Evolutionary conservation across 768 basidiomycete species (phyloP), one percentile per base, ranked within the genome.

Genomic region (Pulveroboletus frians): DNA sequence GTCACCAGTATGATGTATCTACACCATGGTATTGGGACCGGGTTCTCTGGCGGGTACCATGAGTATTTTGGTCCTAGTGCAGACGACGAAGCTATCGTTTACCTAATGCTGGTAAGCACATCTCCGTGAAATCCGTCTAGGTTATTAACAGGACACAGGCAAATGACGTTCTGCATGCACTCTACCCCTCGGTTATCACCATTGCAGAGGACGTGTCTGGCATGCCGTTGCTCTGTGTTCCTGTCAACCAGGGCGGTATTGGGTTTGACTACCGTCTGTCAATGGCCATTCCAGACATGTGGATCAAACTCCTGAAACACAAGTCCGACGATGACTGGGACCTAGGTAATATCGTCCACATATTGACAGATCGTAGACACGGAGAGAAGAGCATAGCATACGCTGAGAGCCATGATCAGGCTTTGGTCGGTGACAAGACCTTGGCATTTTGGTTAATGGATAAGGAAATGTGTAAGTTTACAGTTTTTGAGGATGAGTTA

Each of bases 391-490:
- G 88, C 56, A 81, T 99, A 43, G 90, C 92, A 0, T 88, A 88
- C 53, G 93, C 92, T 44, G 96, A 99, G 71, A 92, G 89, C 58
- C 96, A 98, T 56, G 95, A 98, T 69, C 96, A 99, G 66, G 95
- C 96, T 13, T 78, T 99, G 26, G 96, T 99, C 0, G 96, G 96
- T 11, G 96, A 99, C 73, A 99, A 99, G 75, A 98, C 95, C 3
- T 62, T 99, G 39, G 96, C 96, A 4, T 99, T 99, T 71, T 99
- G 96, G 96, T 70, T 98, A 50, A 99, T 99, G 96, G 96, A 99
- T 70, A 95, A 95, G 71, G 96, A 98, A 70, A 99, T 99, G 96
- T 97, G 94, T 93, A 76, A 59, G 82, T 74, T 30, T 17, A 1
- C 40, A 18, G 8, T 47, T 18, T 21, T 23, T 30, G 34, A 32